Percentiles rank a stretch among this genome's conserved stretches.
Conservation (phyloP, 2,329 filamentous ascomycete genomes). For the Diaporthe eres region DNA sequence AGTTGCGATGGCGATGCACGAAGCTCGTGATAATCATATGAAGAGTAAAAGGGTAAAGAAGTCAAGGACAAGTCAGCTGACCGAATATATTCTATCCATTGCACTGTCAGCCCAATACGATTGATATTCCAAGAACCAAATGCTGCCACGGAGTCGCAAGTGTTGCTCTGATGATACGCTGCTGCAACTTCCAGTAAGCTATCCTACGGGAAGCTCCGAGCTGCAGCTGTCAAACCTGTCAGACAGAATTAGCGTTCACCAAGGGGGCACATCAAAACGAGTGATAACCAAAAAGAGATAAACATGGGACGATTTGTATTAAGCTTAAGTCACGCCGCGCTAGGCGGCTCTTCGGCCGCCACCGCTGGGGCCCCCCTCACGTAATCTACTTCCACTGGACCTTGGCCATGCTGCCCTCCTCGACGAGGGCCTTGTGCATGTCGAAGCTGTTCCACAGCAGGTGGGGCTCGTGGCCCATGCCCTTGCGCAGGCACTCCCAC, state of each 20-base stretch:
- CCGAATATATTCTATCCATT: not conserved
- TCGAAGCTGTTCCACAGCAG: conserved; percentile 89
- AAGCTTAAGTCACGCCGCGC: conserved; percentile 12
- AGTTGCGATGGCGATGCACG: not conserved
- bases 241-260: not conserved
- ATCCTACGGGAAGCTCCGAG: not conserved
- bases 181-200: not conserved
- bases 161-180: not conserved
- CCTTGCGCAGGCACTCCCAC: conserved; percentile 86
- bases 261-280: not conserved
- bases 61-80: not conserved
- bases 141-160: too few relatives aligned
- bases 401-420: conserved; percentile 90
- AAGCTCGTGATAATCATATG: not conserved
- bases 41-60: not conserved
- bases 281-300: not conserved
- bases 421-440: conserved; percentile 86
- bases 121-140: rapidly evolving
- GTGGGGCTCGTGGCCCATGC: conserved; percentile 92
- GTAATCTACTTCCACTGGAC: conserved; percentile 71
- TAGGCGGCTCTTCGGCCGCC: conserved; percentile 9
- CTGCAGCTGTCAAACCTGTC: conserved; percentile 12
- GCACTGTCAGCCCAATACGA: too few relatives aligned
- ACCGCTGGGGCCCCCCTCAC: too few relatives aligned
- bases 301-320: conserved; percentile 16